Evolutionary conservation across 208 protist species (phyloP).

Genomic region (Naegleria lovaniensis): DNA sequence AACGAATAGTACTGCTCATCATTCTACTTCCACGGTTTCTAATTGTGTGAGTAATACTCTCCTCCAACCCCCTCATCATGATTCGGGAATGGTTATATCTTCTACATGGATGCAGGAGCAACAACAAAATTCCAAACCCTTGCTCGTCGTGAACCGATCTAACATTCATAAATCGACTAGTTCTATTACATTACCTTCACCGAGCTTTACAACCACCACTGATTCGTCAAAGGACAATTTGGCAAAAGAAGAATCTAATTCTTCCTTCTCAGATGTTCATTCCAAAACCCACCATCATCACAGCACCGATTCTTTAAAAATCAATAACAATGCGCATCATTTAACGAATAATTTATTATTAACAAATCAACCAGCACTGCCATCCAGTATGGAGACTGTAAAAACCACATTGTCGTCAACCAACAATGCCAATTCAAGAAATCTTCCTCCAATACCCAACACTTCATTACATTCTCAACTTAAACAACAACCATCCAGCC

Average conservation of each 20-base stretch:
- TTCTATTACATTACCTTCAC: not conserved
- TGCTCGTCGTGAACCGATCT: no score
- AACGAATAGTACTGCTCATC: no score
- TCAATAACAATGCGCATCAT: not conserved
- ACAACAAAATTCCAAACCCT: no score
- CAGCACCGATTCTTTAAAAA: not conserved
- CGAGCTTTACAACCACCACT: not conserved
- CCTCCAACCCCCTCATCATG: no score
- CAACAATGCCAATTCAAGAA: not conserved
- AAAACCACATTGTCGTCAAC: not conserved
- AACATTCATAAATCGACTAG: no score
- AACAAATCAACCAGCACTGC: not conserved
- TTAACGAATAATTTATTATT: not conserved
- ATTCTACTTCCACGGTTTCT: no score
- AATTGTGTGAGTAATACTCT: no score
- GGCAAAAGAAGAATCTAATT: not conserved
- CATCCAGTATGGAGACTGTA: not conserved
- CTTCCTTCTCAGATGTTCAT: no score
- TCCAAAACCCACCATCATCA: no score
- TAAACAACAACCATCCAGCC: no score
- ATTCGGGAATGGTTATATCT: no score
- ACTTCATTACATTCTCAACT: not conserved
- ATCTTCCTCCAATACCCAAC: not conserved
- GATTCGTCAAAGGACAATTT: not conserved
- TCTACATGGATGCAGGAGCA: no score